These are phyloP conservation scores for Acacia melanoxylon DNA, from an alignment of 306 rosid species.

Conservation along the genomic window DNA sequence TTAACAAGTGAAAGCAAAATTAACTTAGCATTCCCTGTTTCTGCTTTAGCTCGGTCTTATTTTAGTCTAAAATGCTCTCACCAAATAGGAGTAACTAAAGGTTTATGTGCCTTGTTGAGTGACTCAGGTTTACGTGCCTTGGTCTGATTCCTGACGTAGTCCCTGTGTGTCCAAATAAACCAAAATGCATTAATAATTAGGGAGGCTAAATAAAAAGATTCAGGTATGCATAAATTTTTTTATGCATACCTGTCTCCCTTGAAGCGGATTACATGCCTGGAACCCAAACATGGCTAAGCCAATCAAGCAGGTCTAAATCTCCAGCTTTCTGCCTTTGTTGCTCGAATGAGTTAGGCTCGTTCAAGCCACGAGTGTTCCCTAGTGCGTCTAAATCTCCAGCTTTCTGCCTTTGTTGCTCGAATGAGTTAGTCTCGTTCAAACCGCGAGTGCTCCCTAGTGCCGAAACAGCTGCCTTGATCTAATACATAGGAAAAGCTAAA, in stretches of 20 bases:
- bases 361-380: constrained; percentile 81
- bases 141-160: constrained; percentile 95
- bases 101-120: constrained; percentile 71
- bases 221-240: no score
- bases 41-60: not conserved
- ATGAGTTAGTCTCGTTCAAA: constrained; percentile 79
- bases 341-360: constrained; percentile 82
- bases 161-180: constrained; percentile 61
- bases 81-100: constrained; percentile 15
- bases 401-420: constrained; percentile 79
- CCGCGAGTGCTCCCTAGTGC: constrained; percentile 82
- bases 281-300: no score
- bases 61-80: not conserved
- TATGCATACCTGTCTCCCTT: no score
- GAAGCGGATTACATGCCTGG: no score
- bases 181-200: constrained; percentile 25
- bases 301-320: constrained; percentile 29
- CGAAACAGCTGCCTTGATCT: constrained; percentile 92
- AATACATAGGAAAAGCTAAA: constrained; percentile 26
- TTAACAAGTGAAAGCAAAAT: no score
- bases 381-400: constrained; percentile 67
- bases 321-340: constrained; percentile 76
- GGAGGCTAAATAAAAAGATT: not conserved
- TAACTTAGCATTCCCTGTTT: not conserved
- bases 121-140: constrained; percentile 98